phyloP scores from a whole-genome alignment of 176 grass and related monocot species.

The Musa acuminata region DNA sequence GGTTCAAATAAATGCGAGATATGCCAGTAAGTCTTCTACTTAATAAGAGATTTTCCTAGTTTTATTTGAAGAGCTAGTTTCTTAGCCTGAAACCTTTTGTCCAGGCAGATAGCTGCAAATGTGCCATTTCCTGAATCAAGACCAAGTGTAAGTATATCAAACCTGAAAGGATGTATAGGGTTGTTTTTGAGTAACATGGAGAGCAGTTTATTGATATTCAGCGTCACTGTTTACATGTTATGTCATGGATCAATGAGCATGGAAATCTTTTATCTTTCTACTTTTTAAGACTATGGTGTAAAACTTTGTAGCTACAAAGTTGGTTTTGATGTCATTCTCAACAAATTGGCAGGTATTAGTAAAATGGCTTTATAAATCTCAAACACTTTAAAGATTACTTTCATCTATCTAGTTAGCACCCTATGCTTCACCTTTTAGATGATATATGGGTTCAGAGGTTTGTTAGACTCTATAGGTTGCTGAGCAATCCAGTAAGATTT shows the following conservation, averaged over 20 bases:
- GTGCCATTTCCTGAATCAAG: slow-evolving; percentile 81
- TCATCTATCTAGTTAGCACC: background rate
- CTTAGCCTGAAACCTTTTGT: slow-evolving; percentile 20
- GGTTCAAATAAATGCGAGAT: slow-evolving; percentile 99
- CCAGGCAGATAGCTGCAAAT: slow-evolving; percentile 82
- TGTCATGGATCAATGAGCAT: too few species aligned
- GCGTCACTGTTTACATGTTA: background rate
- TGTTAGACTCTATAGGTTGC: background rate
- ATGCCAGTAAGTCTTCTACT: slow-evolving; percentile 78
- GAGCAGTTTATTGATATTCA: background rate
- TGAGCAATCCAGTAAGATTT: background rate
- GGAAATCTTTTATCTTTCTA: background rate
- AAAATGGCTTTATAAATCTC: background rate
- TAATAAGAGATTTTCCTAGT: background rate
- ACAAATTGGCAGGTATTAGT: too few species aligned
- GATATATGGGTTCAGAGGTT: background rate
- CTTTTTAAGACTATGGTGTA: background rate
- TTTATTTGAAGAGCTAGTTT: background rate
- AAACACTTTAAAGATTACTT: background rate
- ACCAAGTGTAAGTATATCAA: slow-evolving; percentile 58
- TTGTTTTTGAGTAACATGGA: background rate
- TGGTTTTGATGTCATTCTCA: background rate
- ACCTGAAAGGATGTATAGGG: background rate
- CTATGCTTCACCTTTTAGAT: background rate
- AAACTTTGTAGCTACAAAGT: background rate